Percentiles rank a stretch among this genome's conserved stretches.
phyloP scores from a whole-genome alignment of 2,329 filamentous ascomycete species.

The Phaeosphaeria sp. region DNA sequence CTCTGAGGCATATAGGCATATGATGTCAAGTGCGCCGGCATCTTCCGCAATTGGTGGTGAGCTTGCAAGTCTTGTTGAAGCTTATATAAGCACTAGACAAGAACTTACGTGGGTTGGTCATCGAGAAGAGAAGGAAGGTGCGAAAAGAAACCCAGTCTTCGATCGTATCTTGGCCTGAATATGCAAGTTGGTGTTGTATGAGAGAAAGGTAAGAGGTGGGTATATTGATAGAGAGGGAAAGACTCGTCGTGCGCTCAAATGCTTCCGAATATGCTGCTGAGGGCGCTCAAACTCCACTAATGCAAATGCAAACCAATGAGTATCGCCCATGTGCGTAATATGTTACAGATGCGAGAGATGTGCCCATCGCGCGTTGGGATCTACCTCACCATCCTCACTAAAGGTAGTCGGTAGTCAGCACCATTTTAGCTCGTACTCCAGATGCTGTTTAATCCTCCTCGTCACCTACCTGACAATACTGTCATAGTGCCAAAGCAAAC shows the following conservation, averaged over 20 bases:
- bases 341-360: conserved; percentile 27
- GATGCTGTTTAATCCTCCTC: background rate
- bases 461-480: conserved; percentile 20
- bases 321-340: background rate
- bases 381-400: conserved; percentile 37
- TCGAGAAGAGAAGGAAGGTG: background rate
- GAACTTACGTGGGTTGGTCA: background rate
- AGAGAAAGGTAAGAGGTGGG: background rate
- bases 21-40: background rate
- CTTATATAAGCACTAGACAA: background rate
- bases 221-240: background rate
- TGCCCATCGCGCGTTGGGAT: conserved; percentile 36
- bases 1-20: background rate
- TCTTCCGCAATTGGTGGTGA: background rate
- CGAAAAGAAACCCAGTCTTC: background rate
- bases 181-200: background rate
- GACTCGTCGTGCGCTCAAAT: background rate
- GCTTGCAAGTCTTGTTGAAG: background rate
- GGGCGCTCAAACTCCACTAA: background rate
- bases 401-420: conserved; percentile 29
- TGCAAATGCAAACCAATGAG: conserved; percentile 1
- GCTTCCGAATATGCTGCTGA: background rate
- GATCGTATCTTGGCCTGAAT: background rate
- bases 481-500: conserved; percentile 14
- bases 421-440: background rate